These are phyloP conservation scores for Echinosophora koreensis DNA, from an alignment of 306 rosid species.

Conservation along the genomic window DNA sequence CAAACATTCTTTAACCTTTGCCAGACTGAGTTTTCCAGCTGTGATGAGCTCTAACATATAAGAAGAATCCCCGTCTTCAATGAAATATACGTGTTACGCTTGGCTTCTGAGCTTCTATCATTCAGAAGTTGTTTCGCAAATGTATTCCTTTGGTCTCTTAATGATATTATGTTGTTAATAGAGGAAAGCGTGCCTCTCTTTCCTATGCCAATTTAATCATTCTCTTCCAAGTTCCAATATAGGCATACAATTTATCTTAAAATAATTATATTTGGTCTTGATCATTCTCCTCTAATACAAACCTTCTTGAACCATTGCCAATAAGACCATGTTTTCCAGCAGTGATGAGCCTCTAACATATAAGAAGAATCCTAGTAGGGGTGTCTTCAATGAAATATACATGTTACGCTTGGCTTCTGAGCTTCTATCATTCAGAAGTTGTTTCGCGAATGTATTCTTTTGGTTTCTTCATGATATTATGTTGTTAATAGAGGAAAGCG, in stretches of 20 bases:
- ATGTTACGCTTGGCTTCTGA: slow-evolving; percentile 79
- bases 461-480: background rate
- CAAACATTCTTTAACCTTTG: too few species aligned
- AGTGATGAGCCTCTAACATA: slow-evolving; percentile 63
- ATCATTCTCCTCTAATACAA: background rate
- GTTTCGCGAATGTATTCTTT: background rate
- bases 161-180: slow-evolving; percentile 6
- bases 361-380: slow-evolving; percentile 40
- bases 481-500: background rate
- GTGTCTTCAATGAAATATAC: slow-evolving; percentile 56
- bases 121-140: background rate
- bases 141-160: background rate
- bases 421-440: slow-evolving; percentile 37
- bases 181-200: background rate
- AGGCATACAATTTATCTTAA: background rate
- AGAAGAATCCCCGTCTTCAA: slow-evolving; percentile 51
- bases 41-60: slow-evolving; percentile 53
- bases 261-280: background rate
- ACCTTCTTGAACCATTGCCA: background rate
- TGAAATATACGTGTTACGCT: slow-evolving; percentile 66
- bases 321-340: background rate
- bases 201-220: background rate
- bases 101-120: slow-evolving; percentile 66
- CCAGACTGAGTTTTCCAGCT: slow-evolving; percentile 5
- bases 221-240: background rate